Evolutionary conservation across 805 yeast species (phyloP).

Genomic region (Candida xiaguanensis): DNA sequence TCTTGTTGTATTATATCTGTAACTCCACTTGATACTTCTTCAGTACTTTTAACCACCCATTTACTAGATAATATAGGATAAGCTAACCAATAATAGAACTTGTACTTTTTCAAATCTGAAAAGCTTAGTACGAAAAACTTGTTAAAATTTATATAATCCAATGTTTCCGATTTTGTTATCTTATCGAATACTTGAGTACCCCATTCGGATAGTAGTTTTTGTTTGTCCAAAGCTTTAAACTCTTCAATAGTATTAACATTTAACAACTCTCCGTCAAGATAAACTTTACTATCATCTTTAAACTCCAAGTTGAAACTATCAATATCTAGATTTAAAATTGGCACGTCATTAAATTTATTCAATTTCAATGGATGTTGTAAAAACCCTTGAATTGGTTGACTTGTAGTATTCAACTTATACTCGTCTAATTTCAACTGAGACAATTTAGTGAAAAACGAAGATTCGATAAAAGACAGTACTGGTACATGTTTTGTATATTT

Average conservation of each 20-base stretch:
- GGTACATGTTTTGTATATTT: constrained; percentile 26
- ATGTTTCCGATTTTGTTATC: constrained; percentile 29
- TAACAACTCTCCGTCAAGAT: constrained; percentile 31
- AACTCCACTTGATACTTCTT: background rate
- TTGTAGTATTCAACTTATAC: constrained; percentile 57
- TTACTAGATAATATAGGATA: constrained; percentile 60
- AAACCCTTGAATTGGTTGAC: constrained; percentile 43
- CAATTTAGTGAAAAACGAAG: constrained; percentile 78
- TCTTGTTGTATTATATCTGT: background rate
- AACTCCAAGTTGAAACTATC: constrained; percentile 23
- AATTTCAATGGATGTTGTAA: constrained; percentile 31
- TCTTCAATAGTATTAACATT: constrained; percentile 86
- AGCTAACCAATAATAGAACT: constrained; percentile 86
- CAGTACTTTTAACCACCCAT: constrained; percentile 36
- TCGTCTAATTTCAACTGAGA: constrained; percentile 71
- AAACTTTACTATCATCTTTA: constrained; percentile 12
- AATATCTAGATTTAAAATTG: constrained; percentile 32
- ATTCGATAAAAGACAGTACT: constrained; percentile 72
- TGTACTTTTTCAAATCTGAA: constrained; percentile 86
- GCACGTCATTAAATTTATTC: constrained; percentile 32
- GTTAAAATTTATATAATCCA: constrained; percentile 30
- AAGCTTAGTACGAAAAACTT: constrained; percentile 50
- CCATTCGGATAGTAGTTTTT: constrained; percentile 45
- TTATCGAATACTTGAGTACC: constrained; percentile 21
- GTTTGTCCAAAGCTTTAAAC: constrained; percentile 69